A percentile compares a stretch with the other conserved stretches of the same genome.
Evolutionary conservation across 2,329 filamentous ascomycete species (phyloP).

Genomic region (Didymella pomorum): DNA sequence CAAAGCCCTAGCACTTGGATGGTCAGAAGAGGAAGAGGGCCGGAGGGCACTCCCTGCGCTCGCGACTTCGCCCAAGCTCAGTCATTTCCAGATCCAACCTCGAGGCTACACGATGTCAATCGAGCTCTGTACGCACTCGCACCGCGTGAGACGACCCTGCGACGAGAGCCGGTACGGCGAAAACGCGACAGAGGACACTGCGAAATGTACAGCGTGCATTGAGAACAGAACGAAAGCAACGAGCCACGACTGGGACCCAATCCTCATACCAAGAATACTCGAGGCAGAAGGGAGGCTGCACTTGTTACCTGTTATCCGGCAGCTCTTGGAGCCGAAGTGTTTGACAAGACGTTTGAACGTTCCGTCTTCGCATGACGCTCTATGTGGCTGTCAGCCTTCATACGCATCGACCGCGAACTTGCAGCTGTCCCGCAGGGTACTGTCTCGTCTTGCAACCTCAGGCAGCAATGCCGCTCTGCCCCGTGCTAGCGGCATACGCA

Average conservation of each 20-base stretch:
- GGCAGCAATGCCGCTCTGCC: not conserved
- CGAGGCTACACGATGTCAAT: not conserved
- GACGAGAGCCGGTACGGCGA: not conserved
- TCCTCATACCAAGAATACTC: not conserved
- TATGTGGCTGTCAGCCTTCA: not conserved
- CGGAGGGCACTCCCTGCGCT: not conserved
- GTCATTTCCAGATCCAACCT: not conserved
- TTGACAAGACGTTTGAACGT: not conserved
- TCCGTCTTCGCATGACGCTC: not conserved
- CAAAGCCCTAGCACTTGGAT: conserved; percentile 71
- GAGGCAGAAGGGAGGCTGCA: not conserved
- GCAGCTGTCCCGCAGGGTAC: not conserved
- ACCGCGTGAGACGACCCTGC: not conserved
- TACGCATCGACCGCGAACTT: not conserved
- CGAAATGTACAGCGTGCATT: not conserved
- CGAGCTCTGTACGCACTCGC: not conserved
- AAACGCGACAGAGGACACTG: not conserved
- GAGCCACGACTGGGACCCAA: not conserved
- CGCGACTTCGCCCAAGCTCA: not conserved
- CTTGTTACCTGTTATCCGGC: not conserved
- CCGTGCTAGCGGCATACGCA: not conserved
- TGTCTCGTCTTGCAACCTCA: not conserved
- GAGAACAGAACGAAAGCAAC: not conserved
- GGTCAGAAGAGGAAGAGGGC: too few relatives aligned
- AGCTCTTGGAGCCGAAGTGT: not conserved